Percentiles rank a stretch among this genome's conserved stretches.
phyloP scores from a whole-genome alignment of 1,284 basidiomycete species.

The Ceratobasidium sp. region DNA sequence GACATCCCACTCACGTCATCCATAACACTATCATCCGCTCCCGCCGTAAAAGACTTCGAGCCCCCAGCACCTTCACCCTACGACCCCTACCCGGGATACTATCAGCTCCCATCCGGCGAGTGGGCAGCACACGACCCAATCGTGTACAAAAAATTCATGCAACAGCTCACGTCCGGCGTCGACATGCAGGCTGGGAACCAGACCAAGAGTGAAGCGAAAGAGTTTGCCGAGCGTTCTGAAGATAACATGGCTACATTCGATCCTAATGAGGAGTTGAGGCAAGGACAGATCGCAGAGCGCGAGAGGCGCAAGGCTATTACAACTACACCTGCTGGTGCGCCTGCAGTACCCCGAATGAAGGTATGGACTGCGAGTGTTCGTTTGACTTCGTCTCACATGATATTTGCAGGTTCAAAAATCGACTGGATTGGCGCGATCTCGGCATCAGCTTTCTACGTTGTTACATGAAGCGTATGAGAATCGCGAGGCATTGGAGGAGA shows the following conservation, averaged over 20 bases:
- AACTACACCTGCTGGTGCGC: conserved; percentile 61
- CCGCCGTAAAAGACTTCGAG: conserved; percentile 72
- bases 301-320: conserved; percentile 80
- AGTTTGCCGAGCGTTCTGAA: conserved; percentile 58
- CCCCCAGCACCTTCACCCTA: conserved; percentile 77
- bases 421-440: conserved; percentile 66
- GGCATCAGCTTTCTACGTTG: conserved; percentile 79
- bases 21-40: conserved; percentile 68
- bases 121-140: conserved; percentile 81
- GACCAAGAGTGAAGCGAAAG: conserved; percentile 72
- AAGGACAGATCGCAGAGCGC: conserved; percentile 64
- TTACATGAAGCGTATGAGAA: conserved; percentile 81
- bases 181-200: conserved; percentile 36
- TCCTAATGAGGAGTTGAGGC: conserved; percentile 74
- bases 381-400: conserved; percentile 46
- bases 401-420: conserved; percentile 39
- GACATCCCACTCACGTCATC: conserved; percentile 47
- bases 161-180: conserved; percentile 55
- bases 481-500: conserved; percentile 79
- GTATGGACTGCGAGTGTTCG: conserved; percentile 52
- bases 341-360: conserved; percentile 74
- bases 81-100: conserved; percentile 90
- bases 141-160: conserved; percentile 79
- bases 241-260: conserved; percentile 70
- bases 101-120: conserved; percentile 79